These are phyloP conservation scores for Phyllosticta ampelicida DNA, from an alignment of 2,329 filamentous ascomycete genomes.

Conservation along the genomic window DNA sequence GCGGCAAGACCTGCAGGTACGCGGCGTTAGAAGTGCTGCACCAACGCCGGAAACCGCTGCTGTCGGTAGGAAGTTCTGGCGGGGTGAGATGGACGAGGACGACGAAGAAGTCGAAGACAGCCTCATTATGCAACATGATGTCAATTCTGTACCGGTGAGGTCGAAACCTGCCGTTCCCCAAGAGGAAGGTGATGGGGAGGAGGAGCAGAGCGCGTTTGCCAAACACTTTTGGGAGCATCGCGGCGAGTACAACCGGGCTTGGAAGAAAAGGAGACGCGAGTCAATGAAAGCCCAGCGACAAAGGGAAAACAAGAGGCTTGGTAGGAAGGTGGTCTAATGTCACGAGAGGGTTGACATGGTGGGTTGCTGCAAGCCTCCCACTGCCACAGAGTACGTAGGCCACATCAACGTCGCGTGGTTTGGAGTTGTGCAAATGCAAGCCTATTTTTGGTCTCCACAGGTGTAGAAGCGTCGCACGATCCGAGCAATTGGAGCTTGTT, in stretches of 20 bases:
- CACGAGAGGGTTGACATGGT: neutral
- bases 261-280: slow-evolving; percentile 47
- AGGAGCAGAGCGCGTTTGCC: slow-evolving; percentile 45
- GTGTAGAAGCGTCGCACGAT: neutral
- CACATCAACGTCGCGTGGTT: neutral
- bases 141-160: slow-evolving; percentile 3
- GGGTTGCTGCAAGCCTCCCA: neutral
- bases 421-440: neutral
- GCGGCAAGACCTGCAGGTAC: slow-evolving; percentile 63
- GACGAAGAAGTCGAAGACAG: slow-evolving; percentile 20
- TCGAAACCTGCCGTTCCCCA: slow-evolving; percentile 15
- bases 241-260: slow-evolving; percentile 37
- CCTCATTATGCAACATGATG: slow-evolving; percentile 13
- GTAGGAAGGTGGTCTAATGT: slow-evolving; percentile 18
- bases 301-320: slow-evolving; percentile 46
- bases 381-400: neutral
- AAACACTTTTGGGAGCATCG: slow-evolving; percentile 51
- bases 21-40: slow-evolving; percentile 73
- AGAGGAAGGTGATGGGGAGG: slow-evolving; percentile 14
- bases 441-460: neutral
- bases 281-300: slow-evolving; percentile 50
- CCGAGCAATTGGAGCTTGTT: neutral
- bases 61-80: slow-evolving; percentile 50
- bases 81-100: slow-evolving; percentile 27
- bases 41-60: slow-evolving; percentile 91